Conservation (phyloP, 1,284 basidiomycete species). For the Sanghuangporus baumii region DNA sequence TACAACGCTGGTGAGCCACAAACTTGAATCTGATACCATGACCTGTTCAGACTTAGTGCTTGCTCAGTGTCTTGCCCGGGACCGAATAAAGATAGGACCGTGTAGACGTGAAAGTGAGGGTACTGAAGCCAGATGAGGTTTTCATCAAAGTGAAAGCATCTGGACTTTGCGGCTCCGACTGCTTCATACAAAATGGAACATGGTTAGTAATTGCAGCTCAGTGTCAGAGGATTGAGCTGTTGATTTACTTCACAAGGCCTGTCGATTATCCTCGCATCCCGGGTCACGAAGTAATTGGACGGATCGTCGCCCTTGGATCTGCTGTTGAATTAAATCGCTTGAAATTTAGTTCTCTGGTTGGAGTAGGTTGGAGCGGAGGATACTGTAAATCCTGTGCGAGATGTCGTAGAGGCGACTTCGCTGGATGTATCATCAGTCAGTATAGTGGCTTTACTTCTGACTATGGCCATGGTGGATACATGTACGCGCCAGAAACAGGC, state of each 20-base stretch:
- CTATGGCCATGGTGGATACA: constrained; percentile 22
- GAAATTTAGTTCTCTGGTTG: constrained; percentile 19
- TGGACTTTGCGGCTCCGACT: constrained; percentile 25
- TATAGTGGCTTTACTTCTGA: constrained; percentile 22
- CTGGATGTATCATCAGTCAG: constrained; percentile 18
- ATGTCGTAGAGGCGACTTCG: constrained; percentile 22
- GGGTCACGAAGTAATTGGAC: constrained; percentile 23
- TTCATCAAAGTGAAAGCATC: constrained; percentile 24
- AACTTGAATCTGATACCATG: neutral
- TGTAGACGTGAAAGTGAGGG: constrained; percentile 12
- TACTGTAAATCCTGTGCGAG: constrained; percentile 19
- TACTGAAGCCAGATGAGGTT: constrained; percentile 19
- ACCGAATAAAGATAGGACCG: constrained; percentile 18
- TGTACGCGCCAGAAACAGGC: constrained; percentile 17
- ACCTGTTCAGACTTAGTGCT: neutral
- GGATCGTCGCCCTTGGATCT: constrained; percentile 19
- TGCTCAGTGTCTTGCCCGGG: constrained; percentile 3
- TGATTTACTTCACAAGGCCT: neutral
- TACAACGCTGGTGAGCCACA: neutral
- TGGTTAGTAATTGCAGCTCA: constrained; percentile 16
- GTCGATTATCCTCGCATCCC: constrained; percentile 21
- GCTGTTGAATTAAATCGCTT: constrained; percentile 14
- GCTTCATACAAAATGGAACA: constrained; percentile 22
- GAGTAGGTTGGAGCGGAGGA: constrained; percentile 23
- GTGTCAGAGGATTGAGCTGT: neutral